phyloP scores from a whole-genome alignment of 495 filamentous ascomycete genomes.

The Xylaria flabelliformis region DNA sequence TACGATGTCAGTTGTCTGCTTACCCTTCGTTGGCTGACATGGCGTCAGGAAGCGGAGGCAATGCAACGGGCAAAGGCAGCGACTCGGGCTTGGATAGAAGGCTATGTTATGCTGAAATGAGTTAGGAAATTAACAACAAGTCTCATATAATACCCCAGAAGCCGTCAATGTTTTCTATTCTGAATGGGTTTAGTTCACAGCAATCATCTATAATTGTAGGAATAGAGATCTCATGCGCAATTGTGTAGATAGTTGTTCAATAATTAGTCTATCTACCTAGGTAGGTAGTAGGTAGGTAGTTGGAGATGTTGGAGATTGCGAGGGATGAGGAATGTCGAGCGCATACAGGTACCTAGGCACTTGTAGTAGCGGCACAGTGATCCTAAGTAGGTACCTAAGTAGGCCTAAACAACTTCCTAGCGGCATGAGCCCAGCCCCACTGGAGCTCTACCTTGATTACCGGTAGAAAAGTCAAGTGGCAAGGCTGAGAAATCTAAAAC shows the following conservation, averaged over 20 bases:
- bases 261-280: conserved; percentile 1
- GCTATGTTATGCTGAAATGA: conserved; percentile 16
- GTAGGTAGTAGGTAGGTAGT: conserved; percentile 8
- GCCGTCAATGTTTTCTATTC: not conserved
- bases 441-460: conserved; percentile 1
- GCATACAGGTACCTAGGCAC: too few relatives aligned
- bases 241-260: not conserved
- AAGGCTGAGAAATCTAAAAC: conserved; percentile 46
- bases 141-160: conserved; percentile 1
- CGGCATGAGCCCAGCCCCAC: conserved; percentile 1
- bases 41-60: conserved; percentile 5
- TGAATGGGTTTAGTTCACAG: conserved; percentile 7
- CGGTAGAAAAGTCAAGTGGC: conserved; percentile 26
- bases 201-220: not conserved
- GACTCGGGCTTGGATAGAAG: conserved; percentile 8
- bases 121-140: conserved; percentile 25
- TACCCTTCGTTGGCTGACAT: conserved; percentile 38
- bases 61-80: not conserved
- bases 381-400: too few relatives aligned
- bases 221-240: not conserved
- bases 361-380: too few relatives aligned
- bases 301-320: not conserved
- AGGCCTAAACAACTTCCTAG: not conserved
- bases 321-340: conserved; percentile 11
- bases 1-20: conserved; percentile 20